A percentile compares a stretch with the other conserved stretches of the same genome.
These are phyloP conservation scores for Irpex sp. DNA, from an alignment of 1,284 basidiomycete genomes.

Conservation along the genomic window DNA sequence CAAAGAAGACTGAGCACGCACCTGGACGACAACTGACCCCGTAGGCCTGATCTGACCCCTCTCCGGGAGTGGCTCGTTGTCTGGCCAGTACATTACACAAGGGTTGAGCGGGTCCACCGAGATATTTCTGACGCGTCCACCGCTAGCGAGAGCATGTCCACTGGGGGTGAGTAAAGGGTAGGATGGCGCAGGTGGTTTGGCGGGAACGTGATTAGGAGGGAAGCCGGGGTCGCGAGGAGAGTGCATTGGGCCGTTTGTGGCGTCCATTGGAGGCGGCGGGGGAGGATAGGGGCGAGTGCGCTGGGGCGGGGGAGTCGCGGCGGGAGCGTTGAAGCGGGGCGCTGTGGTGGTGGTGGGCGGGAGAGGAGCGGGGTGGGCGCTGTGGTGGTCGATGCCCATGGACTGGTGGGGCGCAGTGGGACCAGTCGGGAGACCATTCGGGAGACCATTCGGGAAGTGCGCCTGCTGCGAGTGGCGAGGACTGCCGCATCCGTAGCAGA, in stretches of 20 bases:
- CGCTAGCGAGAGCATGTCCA: constrained; percentile 65
- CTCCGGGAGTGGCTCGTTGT: constrained; percentile 77
- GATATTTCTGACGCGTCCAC: constrained; percentile 74
- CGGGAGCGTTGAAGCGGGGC: constrained; percentile 1
- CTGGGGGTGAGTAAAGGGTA: constrained; percentile 76
- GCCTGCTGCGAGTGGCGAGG: constrained; percentile 38
- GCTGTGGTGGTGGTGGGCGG: not conserved
- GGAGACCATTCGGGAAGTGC: not conserved
- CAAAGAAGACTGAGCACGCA: constrained; percentile 29
- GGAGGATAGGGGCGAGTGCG: constrained; percentile 7
- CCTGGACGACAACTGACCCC: constrained; percentile 47
- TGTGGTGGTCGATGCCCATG: too few species aligned
- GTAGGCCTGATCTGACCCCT: constrained; percentile 71
- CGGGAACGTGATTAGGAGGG: constrained; percentile 8
- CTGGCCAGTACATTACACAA: constrained; percentile 84
- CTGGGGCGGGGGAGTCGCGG: not conserved
- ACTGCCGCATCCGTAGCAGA: constrained; percentile 71
- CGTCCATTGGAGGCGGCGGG: not conserved
- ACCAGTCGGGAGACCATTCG: too few species aligned
- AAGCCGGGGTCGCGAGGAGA: constrained; percentile 7
- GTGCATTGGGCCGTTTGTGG: not conserved
- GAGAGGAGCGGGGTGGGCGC: constrained; percentile 6
- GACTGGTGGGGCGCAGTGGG: not conserved
- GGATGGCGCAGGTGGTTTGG: constrained; percentile 32
- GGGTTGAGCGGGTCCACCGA: constrained; percentile 65